These are phyloP conservation scores for Daldinia sp. DNA, from an alignment of 2,329 filamentous ascomycete genomes.

Conservation along the genomic window DNA sequence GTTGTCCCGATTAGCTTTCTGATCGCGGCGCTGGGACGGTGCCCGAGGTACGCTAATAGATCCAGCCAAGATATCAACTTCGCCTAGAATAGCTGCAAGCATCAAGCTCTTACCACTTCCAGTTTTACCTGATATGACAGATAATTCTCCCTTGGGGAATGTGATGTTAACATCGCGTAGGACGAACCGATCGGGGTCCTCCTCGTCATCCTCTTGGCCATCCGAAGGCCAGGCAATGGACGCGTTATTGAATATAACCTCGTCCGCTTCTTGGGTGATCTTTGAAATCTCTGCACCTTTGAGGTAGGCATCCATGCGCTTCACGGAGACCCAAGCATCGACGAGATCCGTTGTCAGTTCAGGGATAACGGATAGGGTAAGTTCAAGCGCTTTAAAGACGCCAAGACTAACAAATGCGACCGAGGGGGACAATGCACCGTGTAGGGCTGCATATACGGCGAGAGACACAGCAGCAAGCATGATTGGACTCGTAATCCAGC, in stretches of 20 bases:
- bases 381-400: conserved; percentile 77
- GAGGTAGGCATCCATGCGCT: conserved; percentile 76
- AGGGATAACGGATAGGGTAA: conserved; percentile 74
- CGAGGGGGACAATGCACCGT: conserved; percentile 72
- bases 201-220: conserved; percentile 52
- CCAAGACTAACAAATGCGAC: conserved; percentile 82
- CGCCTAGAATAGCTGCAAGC: conserved; percentile 76
- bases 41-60: conserved; percentile 63
- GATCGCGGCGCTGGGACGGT: conserved; percentile 65
- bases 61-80: conserved; percentile 74
- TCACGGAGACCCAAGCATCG: conserved; percentile 76
- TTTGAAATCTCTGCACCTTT: conserved; percentile 69
- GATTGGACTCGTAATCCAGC: conserved; percentile 78
- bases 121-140: conserved; percentile 78
- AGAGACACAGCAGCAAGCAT: conserved; percentile 76
- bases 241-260: conserved; percentile 71
- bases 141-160: conserved; percentile 75
- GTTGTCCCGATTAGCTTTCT: conserved; percentile 66
- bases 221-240: conserved; percentile 80
- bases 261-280: conserved; percentile 62
- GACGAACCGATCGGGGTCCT: conserved; percentile 68
- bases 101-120: conserved; percentile 81
- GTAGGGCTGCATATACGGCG: conserved; percentile 69
- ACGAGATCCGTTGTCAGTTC: conserved; percentile 75
- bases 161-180: conserved; percentile 70